Evolutionary conservation across 371 early-diverging fungal genomes (phyloP), one percentile per base, ranked within the genome.

Genomic region (Globomyces sp.): DNA sequence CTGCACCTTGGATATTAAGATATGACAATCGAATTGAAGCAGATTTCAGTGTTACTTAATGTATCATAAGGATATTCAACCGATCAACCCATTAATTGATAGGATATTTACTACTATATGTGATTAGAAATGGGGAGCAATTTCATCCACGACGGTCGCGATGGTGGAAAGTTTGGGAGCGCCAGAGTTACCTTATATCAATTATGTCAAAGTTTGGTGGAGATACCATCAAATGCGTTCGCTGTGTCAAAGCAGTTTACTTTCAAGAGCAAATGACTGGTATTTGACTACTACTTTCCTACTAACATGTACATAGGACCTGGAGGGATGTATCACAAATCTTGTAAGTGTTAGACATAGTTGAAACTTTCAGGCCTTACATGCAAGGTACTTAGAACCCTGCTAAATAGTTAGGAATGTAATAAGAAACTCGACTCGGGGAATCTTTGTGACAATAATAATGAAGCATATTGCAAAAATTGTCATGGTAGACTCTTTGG

Each of bases 391-490:
- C 24, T 24, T 24, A 24, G 24, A 24, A 24, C 0, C 24, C 24
- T 24, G 24, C 44, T 58, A 24, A 58, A 34, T 4, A 43, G 58
- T 44, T 43, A 58, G 45, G 13, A 41, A 57, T 81, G 82, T 71
- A 74, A 74, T 71, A 67, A 68, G 52, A 45, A 69, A 2, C 68
- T 82, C 6, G 82, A 82, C 59, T 78, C 80, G n/a, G 75, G 76
- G 4, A 77, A 58, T 51, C 49, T 82, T 13, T 73, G 78, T 0
- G 82, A 82, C 53, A 70, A 71, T 1, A 71, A 75, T 43, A 64
- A 62, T 45, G 77, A 82, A 65, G 75, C 73, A 0, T 82, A 77
- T 63, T 82, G 82, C 75, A 82, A 79, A 61, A 75, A 67, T 51
- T 76, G 68, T 5, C 44, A 58, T 43, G 58, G 58, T 8, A 58